Conservation (phyloP, 1,284 basidiomycete species). For the Puccinia sorghi region DNA sequence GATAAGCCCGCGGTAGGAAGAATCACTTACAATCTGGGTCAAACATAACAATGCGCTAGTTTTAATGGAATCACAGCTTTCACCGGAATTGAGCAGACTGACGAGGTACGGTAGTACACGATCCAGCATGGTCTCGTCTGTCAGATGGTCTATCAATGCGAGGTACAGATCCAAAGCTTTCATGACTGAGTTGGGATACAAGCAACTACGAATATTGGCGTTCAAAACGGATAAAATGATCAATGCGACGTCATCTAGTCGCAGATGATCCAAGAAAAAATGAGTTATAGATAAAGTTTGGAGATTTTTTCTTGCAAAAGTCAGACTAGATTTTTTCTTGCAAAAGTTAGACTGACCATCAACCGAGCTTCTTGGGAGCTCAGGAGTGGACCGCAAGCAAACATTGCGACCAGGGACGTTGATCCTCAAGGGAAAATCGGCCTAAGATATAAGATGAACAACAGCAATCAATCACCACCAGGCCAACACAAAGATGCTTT, state of each 20-base stretch:
- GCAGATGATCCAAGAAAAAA: neutral
- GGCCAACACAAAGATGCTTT: neutral
- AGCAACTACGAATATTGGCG: conserved; percentile 85
- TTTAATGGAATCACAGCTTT: conserved; percentile 72
- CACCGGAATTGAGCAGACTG: conserved; percentile 76
- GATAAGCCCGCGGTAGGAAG: neutral
- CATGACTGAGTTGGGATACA: conserved; percentile 80
- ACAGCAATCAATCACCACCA: neutral
- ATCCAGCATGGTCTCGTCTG: conserved; percentile 93
- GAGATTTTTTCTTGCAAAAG: neutral
- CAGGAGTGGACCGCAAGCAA: conserved; percentile 12
- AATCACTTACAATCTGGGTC: conserved; percentile 73
- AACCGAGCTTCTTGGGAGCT: conserved; percentile 11
- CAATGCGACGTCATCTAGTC: conserved; percentile 73
- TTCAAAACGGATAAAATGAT: conserved; percentile 80
- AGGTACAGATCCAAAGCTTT: conserved; percentile 84
- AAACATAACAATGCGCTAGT: conserved; percentile 74
- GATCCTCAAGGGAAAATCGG: conserved; percentile 42
- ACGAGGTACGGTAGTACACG: conserved; percentile 89
- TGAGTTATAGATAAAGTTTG: conserved; percentile 32
- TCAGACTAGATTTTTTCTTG: neutral
- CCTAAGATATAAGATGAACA: neutral
- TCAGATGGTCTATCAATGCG: conserved; percentile 76
- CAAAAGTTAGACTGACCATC: conserved; percentile 17
- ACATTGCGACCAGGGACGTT: conserved; percentile 39